Evolutionary conservation across 306 rosid species (phyloP).

Genomic region (Trifolium subterraneum): DNA sequence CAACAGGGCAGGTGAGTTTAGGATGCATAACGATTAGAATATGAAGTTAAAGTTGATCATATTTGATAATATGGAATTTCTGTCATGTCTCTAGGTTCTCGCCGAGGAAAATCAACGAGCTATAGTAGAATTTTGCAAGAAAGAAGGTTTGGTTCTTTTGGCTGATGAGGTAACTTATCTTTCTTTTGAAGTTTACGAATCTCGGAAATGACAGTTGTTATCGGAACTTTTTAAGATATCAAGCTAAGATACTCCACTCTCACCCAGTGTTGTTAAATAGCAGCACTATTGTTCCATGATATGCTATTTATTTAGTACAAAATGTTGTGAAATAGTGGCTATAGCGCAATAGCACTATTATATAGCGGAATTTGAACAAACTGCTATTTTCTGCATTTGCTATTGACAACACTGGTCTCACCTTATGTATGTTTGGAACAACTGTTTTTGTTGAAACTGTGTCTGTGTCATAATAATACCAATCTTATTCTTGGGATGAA

Average conservation of each 20-base stretch:
- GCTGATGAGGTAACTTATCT: slow-evolving; percentile 84
- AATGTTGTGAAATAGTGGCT: background rate
- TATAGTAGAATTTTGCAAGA: slow-evolving; percentile 85
- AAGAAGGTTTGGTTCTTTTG: slow-evolving; percentile 89
- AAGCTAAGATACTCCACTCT: slow-evolving; percentile 2
- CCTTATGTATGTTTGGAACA: background rate
- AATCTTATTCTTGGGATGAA: background rate
- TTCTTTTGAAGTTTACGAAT: background rate
- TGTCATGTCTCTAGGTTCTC: slow-evolving; percentile 45
- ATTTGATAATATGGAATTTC: slow-evolving; percentile 21
- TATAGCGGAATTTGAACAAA: background rate
- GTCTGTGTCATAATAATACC: background rate
- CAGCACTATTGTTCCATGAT: background rate
- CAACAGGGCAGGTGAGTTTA: slow-evolving; percentile 87
- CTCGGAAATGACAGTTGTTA: background rate
- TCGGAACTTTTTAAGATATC: background rate
- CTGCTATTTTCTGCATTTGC: background rate
- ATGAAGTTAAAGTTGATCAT: slow-evolving; percentile 21
- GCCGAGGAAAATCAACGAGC: slow-evolving; percentile 71
- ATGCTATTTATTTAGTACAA: background rate
- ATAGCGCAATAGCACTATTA: background rate
- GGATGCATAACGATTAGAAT: background rate
- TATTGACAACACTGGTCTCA: background rate
- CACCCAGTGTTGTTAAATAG: background rate
- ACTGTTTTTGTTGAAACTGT: slow-evolving; percentile 13